Conservation (phyloP, 2,329 filamentous ascomycete genomes). For the Huntiella abstrusa region DNA sequence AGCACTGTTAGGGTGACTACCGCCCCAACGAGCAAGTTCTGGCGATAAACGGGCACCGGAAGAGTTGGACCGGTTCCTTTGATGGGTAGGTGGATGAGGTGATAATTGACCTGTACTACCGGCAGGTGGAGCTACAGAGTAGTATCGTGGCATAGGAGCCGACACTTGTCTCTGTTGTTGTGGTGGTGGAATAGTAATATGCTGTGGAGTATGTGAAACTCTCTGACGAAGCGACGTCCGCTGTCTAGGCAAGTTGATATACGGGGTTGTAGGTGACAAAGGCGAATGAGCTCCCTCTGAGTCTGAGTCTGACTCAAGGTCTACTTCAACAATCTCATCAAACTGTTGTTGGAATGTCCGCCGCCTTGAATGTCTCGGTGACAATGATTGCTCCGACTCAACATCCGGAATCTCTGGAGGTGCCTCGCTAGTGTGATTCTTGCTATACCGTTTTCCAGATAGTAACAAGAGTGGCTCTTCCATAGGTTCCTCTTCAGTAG, state of each 20-base stretch:
- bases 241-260: slow-evolving; percentile 16
- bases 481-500: neutral
- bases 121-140: slow-evolving; percentile 1
- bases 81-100: slow-evolving; percentile 29
- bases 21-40: slow-evolving; percentile 10
- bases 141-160: slow-evolving; percentile 15
- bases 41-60: slow-evolving; percentile 16
- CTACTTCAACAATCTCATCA: too few relatives aligned
- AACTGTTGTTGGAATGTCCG: too few relatives aligned
- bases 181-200: slow-evolving; percentile 31
- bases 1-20: slow-evolving; percentile 9
- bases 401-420: neutral
- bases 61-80: slow-evolving; percentile 20
- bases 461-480: slow-evolving; percentile 7
- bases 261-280: slow-evolving; percentile 4
- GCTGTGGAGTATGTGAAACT: slow-evolving; percentile 32
- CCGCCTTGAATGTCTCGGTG: too few relatives aligned
- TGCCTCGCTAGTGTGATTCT: slow-evolving; percentile 12
- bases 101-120: slow-evolving; percentile 16
- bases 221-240: slow-evolving; percentile 33
- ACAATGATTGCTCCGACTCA: too few relatives aligned
- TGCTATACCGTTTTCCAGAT: slow-evolving; percentile 9
- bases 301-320: neutral
- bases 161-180: slow-evolving; percentile 16
- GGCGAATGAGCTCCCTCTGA: neutral